Evolutionary conservation across 148 eudicot genomes (phyloP).

Genomic region (Suaeda aralocaspica): DNA sequence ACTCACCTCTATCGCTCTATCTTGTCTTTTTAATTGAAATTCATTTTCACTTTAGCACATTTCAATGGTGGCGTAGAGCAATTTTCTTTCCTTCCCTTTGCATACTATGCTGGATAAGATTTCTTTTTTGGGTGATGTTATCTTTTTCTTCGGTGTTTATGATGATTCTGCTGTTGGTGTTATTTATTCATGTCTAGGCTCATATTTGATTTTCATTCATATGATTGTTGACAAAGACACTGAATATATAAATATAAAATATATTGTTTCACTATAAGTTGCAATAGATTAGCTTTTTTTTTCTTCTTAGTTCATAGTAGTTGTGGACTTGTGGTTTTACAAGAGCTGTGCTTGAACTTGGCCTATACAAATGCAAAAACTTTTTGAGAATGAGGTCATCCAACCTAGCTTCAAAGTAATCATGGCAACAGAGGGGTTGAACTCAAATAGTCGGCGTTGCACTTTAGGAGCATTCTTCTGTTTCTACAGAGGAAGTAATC

Average conservation of each 20-base stretch:
- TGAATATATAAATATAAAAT: too few relatives aligned
- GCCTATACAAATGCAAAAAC: not conserved
- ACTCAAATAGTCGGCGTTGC: not conserved
- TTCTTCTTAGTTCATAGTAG: too few relatives aligned
- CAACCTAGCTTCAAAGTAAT: not conserved
- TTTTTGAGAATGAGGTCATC: not conserved
- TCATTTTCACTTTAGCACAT: not conserved
- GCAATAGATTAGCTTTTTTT: too few relatives aligned
- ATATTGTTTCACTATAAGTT: too few relatives aligned
- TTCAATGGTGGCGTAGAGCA: not conserved
- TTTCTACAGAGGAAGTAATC: not conserved
- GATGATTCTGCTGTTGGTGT: too few relatives aligned
- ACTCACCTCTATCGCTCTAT: too few relatives aligned
- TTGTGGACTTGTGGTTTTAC: not conserved
- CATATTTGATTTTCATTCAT: too few relatives aligned
- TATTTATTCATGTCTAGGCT: too few relatives aligned
- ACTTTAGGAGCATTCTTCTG: not conserved
- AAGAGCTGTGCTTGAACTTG: not conserved
- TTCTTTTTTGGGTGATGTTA: too few relatives aligned
- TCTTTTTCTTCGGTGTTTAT: too few relatives aligned
- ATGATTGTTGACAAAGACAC: too few relatives aligned
- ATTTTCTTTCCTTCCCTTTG: not conserved
- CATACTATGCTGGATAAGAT: not conserved
- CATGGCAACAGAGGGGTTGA: not conserved
- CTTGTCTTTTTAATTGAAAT: not conserved